These are phyloP conservation scores for Vanilla planifolia DNA, from an alignment of 106 monocot species.

Conservation along the genomic window DNA sequence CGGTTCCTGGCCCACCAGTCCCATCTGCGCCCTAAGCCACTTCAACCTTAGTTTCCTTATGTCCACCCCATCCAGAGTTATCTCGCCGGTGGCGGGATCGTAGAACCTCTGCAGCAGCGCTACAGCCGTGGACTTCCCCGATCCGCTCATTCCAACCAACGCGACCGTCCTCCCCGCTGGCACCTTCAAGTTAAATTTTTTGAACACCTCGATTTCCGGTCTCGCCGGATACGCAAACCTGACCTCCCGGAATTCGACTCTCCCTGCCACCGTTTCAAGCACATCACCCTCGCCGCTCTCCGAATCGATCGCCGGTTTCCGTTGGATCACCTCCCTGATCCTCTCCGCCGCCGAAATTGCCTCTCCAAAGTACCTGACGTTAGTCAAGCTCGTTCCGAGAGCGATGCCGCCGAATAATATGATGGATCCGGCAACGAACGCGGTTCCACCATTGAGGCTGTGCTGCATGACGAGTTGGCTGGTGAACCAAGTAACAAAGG, in stretches of 20 bases:
- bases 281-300: too few relatives aligned
- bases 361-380: too few relatives aligned
- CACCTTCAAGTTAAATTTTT: conserved; percentile 23
- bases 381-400: too few relatives aligned
- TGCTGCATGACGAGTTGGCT: conserved; percentile 9
- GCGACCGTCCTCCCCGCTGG: conserved; percentile 41
- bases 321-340: too few relatives aligned
- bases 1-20: conserved; percentile 15
- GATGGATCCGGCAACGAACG: too few relatives aligned
- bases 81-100: conserved; percentile 25
- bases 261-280: too few relatives aligned
- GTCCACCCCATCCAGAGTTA: conserved; percentile 34
- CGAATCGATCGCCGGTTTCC: too few relatives aligned
- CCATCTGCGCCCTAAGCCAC: conserved; percentile 18
- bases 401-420: too few relatives aligned
- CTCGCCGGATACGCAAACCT: conserved; percentile 65
- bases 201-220: conserved; percentile 28
- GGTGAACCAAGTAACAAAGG: conserved; percentile 9
- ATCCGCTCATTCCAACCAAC: conserved; percentile 60
- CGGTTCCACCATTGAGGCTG: conserved; percentile 13
- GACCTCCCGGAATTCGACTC: too few relatives aligned
- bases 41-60: conserved; percentile 10
- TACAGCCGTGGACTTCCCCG: conserved; percentile 67
- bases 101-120: conserved; percentile 64
- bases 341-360: too few relatives aligned